These are phyloP conservation scores for Syzygium oleosum DNA, from an alignment of 345 rosid genomes.

Conservation along the genomic window DNA sequence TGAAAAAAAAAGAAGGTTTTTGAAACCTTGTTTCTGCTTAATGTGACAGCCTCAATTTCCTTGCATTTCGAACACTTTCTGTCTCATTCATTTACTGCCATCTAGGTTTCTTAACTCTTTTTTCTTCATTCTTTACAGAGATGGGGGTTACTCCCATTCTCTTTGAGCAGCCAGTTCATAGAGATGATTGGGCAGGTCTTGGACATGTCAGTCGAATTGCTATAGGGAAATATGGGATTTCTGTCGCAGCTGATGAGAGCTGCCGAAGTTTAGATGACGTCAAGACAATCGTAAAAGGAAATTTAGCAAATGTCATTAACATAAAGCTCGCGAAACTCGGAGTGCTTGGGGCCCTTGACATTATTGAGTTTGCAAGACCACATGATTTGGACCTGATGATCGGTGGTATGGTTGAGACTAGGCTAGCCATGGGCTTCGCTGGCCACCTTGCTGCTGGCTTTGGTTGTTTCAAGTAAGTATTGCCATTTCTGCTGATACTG, in stretches of 20 bases:
- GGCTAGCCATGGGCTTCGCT: conserved; percentile 91
- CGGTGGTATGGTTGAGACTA: conserved; percentile 97
- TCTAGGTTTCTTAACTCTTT: not conserved
- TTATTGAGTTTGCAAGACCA: conserved; percentile 57
- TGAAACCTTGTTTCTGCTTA: not conserved
- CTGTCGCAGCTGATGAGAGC: conserved; percentile 97
- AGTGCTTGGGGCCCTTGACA: conserved; percentile 65
- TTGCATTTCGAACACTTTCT: not conserved
- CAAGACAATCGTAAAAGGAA: conserved; percentile 51
- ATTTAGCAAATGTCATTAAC: conserved; percentile 63
- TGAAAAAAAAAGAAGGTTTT: not conserved
- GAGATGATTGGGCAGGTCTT: conserved; percentile 97
- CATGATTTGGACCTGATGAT: conserved; percentile 73
- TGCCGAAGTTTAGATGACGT: conserved; percentile 64
- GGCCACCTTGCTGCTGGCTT: conserved; percentile 92
- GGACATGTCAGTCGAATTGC: conserved; percentile 61
- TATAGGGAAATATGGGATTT: conserved; percentile 52
- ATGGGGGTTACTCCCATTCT: conserved; percentile 88
- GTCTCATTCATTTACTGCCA: not conserved
- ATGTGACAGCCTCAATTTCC: not conserved
- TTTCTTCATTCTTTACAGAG: conserved; percentile 21
- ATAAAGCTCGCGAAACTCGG: conserved; percentile 90
- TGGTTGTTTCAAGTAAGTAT: conserved; percentile 71
- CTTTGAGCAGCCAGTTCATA: conserved; percentile 84
- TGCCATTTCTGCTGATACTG: not conserved